Base-by-base conservation (phyloP, 441 rosid species). In the Flueggea neowawraea region DNA sequence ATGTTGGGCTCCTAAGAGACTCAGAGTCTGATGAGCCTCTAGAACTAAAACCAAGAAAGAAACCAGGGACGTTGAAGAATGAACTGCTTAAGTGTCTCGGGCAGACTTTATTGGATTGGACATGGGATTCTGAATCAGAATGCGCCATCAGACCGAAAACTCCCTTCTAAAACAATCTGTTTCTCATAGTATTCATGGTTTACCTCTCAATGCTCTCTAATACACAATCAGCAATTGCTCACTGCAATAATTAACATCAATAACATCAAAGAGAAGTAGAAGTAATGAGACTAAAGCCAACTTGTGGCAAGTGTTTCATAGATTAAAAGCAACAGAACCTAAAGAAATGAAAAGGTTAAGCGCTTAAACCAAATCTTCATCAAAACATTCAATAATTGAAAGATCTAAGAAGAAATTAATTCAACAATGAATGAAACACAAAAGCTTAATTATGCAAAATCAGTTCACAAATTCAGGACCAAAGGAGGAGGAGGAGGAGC, bases 1-100 rank as follows among this genome's bases (percentile, higher is more conserved):
- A 78, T 33, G 84, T 78, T 31, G 88, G 88, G 65, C 85, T 80
- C 71, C 64, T 65, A 16, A 63, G 72, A 0, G 73, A 68, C 39
- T 76, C 79, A 31, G 70, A 50, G 49, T 75, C 79, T 5, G 68
- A 54, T 10, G 74, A 65, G 39, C 67, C 63, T 67, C 70, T 78
- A 48, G 74, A 58, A 16, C 68, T 61, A 67, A 64, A 61, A 17
- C 81, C 81, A 17, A 62, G 70, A 16, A 80, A 63, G 52, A 77
- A 74, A 62, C 76, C 73, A 47, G 78, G 75, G 68, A 78, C 61
- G 55, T 79, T 65, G 57, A 74, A 77, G 51, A 78, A 57, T 0
- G 84, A 69, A 57, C 80, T 68, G 65, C 75, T 74, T 55, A 69
- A 67, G 65, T 58, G 73, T 71, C 68, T 73, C 54, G 49, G 68